Evolutionary conservation across 2,329 filamentous ascomycete species (phyloP).

Genomic region (Penicillium sp.): DNA sequence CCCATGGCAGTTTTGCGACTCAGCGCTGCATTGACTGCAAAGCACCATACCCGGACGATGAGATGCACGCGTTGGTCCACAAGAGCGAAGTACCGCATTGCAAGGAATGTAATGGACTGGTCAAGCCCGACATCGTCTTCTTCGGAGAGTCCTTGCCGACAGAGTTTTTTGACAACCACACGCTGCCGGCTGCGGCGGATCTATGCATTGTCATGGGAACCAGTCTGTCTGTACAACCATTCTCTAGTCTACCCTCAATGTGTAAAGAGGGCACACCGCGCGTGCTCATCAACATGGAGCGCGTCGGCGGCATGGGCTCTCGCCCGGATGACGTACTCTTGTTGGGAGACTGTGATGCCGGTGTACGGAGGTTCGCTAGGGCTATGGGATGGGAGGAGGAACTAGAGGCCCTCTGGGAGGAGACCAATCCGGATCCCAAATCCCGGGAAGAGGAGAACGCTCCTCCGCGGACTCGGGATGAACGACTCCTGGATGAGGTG

Average conservation of each 20-base stretch:
- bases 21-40: constrained; percentile 92
- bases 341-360: constrained; percentile 78
- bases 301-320: constrained; percentile 73
- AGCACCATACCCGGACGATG: constrained; percentile 64
- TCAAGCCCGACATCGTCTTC: constrained; percentile 95
- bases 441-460: constrained; percentile 44
- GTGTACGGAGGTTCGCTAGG: constrained; percentile 73
- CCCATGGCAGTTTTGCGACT: constrained; percentile 89
- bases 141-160: constrained; percentile 74
- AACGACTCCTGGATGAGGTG: constrained; percentile 57
- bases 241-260: constrained; percentile 72
- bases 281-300: constrained; percentile 82
- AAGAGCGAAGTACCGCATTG: constrained; percentile 70
- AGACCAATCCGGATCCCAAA: constrained; percentile 61
- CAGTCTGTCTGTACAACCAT: constrained; percentile 82
- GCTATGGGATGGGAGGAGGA: constrained; percentile 83
- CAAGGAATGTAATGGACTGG: constrained; percentile 67
- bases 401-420: constrained; percentile 71
- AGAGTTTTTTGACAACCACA: constrained; percentile 60
- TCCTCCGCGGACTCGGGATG: constrained; percentile 51
- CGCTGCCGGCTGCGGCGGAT: constrained; percentile 63
- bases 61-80: constrained; percentile 69
- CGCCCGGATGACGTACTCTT: constrained; percentile 79
- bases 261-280: constrained; percentile 64
- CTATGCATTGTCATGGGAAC: constrained; percentile 84